Conservation (phyloP, 2,329 filamentous ascomycete species). For the Neocatenulostroma microsporum region DNA sequence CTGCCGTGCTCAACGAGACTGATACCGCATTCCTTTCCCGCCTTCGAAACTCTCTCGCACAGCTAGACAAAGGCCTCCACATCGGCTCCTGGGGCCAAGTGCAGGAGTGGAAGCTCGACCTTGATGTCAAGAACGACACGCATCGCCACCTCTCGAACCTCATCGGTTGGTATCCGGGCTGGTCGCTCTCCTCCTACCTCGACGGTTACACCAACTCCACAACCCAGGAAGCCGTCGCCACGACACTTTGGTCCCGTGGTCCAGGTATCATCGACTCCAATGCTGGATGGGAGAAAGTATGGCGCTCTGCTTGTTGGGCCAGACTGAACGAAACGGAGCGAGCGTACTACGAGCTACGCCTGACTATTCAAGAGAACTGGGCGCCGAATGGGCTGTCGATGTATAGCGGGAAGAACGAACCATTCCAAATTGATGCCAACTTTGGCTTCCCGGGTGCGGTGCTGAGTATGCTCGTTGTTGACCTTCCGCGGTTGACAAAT, state of each 20-base stretch:
- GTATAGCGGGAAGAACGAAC: constrained; percentile 40
- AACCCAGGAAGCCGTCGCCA: constrained; percentile 40
- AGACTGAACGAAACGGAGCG: constrained; percentile 44
- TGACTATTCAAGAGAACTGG: constrained; percentile 45
- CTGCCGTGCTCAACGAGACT: constrained; percentile 15
- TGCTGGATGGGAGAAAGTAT: constrained; percentile 52
- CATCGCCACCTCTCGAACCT: constrained; percentile 51
- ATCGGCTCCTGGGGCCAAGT: constrained; percentile 38
- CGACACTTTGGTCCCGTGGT: constrained; percentile 42
- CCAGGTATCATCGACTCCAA: constrained; percentile 45
- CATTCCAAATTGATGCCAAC: constrained; percentile 55
- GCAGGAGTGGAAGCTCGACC: constrained; percentile 46
- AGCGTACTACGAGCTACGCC: constrained; percentile 44
- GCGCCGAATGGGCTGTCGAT: constrained; percentile 46
- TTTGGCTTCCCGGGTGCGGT: constrained; percentile 42
- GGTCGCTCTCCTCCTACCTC: constrained; percentile 39
- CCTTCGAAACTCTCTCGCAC: constrained; percentile 37
- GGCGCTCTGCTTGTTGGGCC: constrained; percentile 51
- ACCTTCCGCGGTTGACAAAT: constrained; percentile 10
- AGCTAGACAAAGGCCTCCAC: constrained; percentile 47
- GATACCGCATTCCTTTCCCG: constrained; percentile 29
- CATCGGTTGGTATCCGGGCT: constrained; percentile 50
- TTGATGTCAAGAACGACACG: constrained; percentile 37
- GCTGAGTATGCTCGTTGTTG: constrained; percentile 47
- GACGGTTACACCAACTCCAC: constrained; percentile 38